phyloP scores from a whole-genome alignment of 2,329 filamentous ascomycete genomes.

The Penicillium sp. region DNA sequence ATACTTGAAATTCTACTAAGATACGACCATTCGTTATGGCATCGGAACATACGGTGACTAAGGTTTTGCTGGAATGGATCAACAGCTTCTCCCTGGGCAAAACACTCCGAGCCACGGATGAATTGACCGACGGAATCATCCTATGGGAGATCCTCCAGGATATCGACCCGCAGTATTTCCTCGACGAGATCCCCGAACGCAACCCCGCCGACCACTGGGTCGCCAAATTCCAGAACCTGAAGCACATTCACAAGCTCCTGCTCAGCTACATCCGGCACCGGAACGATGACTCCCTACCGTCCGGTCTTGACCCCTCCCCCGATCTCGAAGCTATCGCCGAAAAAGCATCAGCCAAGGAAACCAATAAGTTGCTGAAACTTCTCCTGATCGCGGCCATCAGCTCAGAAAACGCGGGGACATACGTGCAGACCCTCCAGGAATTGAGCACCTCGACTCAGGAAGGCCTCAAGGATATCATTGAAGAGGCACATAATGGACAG shows the following conservation, averaged over 20 bases:
- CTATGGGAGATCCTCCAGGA: slow-evolving; percentile 50
- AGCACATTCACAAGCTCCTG: slow-evolving; percentile 48
- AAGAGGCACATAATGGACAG: slow-evolving; percentile 45
- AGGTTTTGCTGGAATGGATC: slow-evolving; percentile 49
- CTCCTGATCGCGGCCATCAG: slow-evolving; percentile 63
- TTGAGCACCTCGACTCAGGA: slow-evolving; percentile 46
- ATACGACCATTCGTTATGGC: slow-evolving; percentile 35
- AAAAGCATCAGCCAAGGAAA: slow-evolving; percentile 43
- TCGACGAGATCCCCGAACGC: slow-evolving; percentile 47
- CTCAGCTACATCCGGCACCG: slow-evolving; percentile 47
- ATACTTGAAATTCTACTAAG: slow-evolving; percentile 10
- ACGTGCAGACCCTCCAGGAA: slow-evolving; percentile 50
- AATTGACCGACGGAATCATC: slow-evolving; percentile 46
- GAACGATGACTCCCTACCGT: slow-evolving; percentile 44
- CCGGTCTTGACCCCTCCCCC: slow-evolving; percentile 43
- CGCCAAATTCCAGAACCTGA: slow-evolving; percentile 49
- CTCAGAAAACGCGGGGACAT: slow-evolving; percentile 56
- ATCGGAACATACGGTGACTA: slow-evolving; percentile 43
- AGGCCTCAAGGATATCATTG: slow-evolving; percentile 47
- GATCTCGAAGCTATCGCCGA: slow-evolving; percentile 49
- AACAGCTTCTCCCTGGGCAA: slow-evolving; percentile 46
- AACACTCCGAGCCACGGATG: slow-evolving; percentile 40
- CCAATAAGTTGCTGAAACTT: slow-evolving; percentile 59
- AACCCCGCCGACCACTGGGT: slow-evolving; percentile 47
- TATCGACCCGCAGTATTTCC: slow-evolving; percentile 49